Conservation (phyloP, 2,329 filamentous ascomycete species). For the Ceratocystis eucalypticola region DNA sequence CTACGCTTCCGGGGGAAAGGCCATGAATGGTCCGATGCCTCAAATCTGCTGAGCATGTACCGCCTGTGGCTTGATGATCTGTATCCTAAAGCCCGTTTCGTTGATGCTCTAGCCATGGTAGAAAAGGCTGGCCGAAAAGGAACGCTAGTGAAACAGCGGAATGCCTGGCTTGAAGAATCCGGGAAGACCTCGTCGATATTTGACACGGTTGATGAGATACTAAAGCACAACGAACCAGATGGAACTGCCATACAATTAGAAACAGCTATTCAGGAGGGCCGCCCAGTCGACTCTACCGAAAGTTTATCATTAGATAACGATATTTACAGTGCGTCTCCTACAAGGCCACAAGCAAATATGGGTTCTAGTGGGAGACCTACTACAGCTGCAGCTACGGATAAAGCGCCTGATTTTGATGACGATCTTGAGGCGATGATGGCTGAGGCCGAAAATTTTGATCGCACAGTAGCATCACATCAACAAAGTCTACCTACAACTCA, state of each 20-base stretch:
- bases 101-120: slow-evolving; percentile 77
- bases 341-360: slow-evolving; percentile 18
- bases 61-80: slow-evolving; percentile 95
- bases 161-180: slow-evolving; percentile 71
- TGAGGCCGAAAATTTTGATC: slow-evolving; percentile 30
- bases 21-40: slow-evolving; percentile 84
- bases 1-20: slow-evolving; percentile 84
- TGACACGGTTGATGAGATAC: slow-evolving; percentile 25
- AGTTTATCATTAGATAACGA: slow-evolving; percentile 30
- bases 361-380: background rate
- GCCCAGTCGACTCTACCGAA: background rate
- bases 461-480: background rate
- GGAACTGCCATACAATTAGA: background rate
- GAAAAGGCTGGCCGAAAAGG: slow-evolving; percentile 88
- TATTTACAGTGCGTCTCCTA: slow-evolving; percentile 43
- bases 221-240: slow-evolving; percentile 8
- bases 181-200: slow-evolving; percentile 32
- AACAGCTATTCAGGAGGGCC: background rate
- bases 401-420: slow-evolving; percentile 25
- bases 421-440: slow-evolving; percentile 41
- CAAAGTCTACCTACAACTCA: slow-evolving; percentile 18
- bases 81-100: slow-evolving; percentile 86
- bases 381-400: slow-evolving; percentile 25
- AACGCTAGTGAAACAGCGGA: slow-evolving; percentile 57
- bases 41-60: slow-evolving; percentile 73